These are phyloP conservation scores for Starmerella lactis-condensi DNA, from an alignment of 805 yeast species.

Conservation along the genomic window DNA sequence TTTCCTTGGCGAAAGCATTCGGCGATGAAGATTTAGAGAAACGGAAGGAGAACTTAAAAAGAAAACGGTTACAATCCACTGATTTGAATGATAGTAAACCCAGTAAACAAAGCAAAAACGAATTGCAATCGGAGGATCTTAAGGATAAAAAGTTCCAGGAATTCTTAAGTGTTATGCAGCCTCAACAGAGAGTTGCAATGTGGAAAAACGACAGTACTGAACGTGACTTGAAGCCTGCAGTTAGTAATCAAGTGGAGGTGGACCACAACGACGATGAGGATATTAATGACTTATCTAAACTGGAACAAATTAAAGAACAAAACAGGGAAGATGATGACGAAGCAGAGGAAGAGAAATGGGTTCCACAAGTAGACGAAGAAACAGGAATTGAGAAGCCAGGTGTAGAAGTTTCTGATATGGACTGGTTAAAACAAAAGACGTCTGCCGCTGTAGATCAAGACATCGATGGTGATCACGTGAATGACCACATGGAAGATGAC, in stretches of 20 bases:
- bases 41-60: constrained; percentile 27
- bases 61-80: constrained; percentile 19
- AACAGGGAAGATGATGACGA: constrained; percentile 18
- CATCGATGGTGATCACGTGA: constrained; percentile 5
- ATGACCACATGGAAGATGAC: constrained; percentile 6
- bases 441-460: constrained; percentile 33
- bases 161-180: constrained; percentile 67
- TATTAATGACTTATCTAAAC: constrained; percentile 7
- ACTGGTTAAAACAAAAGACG: constrained; percentile 71
- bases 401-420: constrained; percentile 45
- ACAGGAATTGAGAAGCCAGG: constrained; percentile 37
- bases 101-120: background rate
- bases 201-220: constrained; percentile 24
- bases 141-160: constrained; percentile 41
- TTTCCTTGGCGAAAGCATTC: constrained; percentile 66
- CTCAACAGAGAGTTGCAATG: constrained; percentile 28
- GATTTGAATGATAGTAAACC: background rate
- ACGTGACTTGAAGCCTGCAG: constrained; percentile 15
- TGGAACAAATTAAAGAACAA: background rate
- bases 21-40: constrained; percentile 51
- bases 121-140: constrained; percentile 16
- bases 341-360: constrained; percentile 4
- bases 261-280: constrained; percentile 32
- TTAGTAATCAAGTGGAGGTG: constrained; percentile 23
- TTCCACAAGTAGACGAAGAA: constrained; percentile 2